These are phyloP conservation scores for Monilinia fructigena DNA, from an alignment of 2,329 filamentous ascomycete genomes.

Conservation along the genomic window DNA sequence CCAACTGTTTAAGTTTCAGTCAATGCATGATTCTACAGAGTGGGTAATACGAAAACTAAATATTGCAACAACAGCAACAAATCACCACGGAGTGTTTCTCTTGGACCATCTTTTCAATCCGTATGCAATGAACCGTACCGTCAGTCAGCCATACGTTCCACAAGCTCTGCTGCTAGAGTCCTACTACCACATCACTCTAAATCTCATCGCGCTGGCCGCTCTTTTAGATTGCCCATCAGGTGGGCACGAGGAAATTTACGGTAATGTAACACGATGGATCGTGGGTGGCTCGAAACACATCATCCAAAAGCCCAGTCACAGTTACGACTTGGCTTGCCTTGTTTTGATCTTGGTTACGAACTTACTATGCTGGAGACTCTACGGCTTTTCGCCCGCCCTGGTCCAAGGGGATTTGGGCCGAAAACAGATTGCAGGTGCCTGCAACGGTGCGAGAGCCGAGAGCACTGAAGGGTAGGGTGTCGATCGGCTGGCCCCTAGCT, in stretches of 20 bases:
- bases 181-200: neutral
- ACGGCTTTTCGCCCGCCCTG: conserved; percentile 1
- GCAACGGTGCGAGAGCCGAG: conserved; percentile 28
- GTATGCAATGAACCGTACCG: conserved; percentile 14
- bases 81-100: conserved; percentile 6
- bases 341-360: conserved; percentile 9
- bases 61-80: neutral
- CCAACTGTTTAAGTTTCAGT: conserved; percentile 20
- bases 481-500: conserved; percentile 6
- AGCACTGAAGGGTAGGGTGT: neutral
- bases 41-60: conserved; percentile 7
- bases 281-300: conserved; percentile 14
- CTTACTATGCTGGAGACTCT: neutral
- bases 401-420: conserved; percentile 20
- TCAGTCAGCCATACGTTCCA: conserved; percentile 23
- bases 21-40: neutral
- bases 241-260: conserved; percentile 13
- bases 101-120: conserved; percentile 1
- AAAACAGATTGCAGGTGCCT: conserved; percentile 30
- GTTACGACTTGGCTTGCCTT: conserved; percentile 10
- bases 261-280: conserved; percentile 14
- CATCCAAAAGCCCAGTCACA: conserved; percentile 5
- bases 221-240: conserved; percentile 20
- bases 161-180: neutral
- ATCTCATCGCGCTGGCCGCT: conserved; percentile 7